Conservation (phyloP, 164 flowering plant species). For the Kalanchoe fedtschenkoi region DNA sequence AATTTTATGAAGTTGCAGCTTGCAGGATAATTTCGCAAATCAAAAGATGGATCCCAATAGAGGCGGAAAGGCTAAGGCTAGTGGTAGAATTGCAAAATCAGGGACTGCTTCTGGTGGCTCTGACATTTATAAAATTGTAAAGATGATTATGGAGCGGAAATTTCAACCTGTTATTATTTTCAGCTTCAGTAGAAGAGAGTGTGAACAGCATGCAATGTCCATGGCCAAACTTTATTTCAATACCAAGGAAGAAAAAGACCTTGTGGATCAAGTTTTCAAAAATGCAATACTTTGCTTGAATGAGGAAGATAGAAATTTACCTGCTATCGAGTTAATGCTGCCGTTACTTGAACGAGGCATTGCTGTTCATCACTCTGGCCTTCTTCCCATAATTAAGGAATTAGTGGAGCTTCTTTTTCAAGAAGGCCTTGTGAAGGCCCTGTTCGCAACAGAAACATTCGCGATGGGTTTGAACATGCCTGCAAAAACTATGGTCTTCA, state of each 20-base stretch:
- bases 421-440: conserved; percentile 97
- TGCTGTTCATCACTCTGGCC: conserved; percentile 99
- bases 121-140: conserved; percentile 88
- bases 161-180: conserved; percentile 95
- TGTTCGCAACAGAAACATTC: conserved; percentile 98
- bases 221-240: conserved; percentile 96
- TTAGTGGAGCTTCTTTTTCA: conserved; percentile 95
- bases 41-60: conserved; percentile 37
- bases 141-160: conserved; percentile 97
- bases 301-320: conserved; percentile 86
- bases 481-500: conserved; percentile 96
- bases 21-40: conserved; percentile 72
- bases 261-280: conserved; percentile 66
- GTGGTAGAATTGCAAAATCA: conserved; percentile 73
- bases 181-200: conserved; percentile 96
- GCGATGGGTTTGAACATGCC: conserved; percentile 99
- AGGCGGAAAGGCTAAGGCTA: conserved; percentile 34
- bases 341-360: conserved; percentile 93
- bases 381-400: conserved; percentile 96
- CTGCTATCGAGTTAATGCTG: conserved; percentile 91
- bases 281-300: conserved; percentile 78
- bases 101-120: conserved; percentile 75
- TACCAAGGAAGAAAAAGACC: conserved; percentile 73
- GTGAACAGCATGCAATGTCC: conserved; percentile 96
- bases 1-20: conserved; percentile 71